Base-by-base conservation (phyloP, 2,329 filamentous ascomycete genomes). In the Colletotrichum lini region DNA sequence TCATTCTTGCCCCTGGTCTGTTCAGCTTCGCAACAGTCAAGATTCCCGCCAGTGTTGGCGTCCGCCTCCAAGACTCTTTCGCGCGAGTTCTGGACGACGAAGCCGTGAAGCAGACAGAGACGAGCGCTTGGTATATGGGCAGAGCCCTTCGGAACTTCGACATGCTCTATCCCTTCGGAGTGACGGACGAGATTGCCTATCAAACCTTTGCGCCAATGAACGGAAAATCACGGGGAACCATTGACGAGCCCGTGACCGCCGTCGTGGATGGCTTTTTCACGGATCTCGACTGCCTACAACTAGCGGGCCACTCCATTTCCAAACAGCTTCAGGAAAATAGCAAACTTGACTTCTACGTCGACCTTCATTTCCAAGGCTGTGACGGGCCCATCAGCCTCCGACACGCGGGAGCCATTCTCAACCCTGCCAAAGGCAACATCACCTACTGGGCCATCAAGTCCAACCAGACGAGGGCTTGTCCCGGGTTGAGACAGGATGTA, bases 301-400 rank as follows among this genome's bases (percentile, higher is more conserved):
- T 70, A 35, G 35, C 30, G 13, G 23, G 40, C 13, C 50, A 59
- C 45, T 60, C 67, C 1, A 56, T 59, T 9, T 15, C 47, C 7
- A 38, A 45, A 15, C 4, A 40, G 54, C 16, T n/a, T 16, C 12
- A 44, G 26, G 1, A 45, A 56, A 8, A 30, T 23, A n/a, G 15
- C 3, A 16, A 26, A 15, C 13, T 15, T 21, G 12, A 30, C 8
- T 3, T 45, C 26, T 5, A 62, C 13, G 62, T 66, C 12, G 49
- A 35, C 18, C 62, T 70, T 8, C 47, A 40, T 2, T 70, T 70
- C 15, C 40, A 56, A 42, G 67, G 67, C 6, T 70, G 67, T 18
- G 53, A 60, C 9, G 47, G 30, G 15, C 38, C 26, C 38, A 9
- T 69, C 5, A 18, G 21, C 45, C 45, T 49, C 18, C 15, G 18